Base-by-base conservation (phyloP, 352 stramenopile genomes). In the Phytophthora boehmeriae region DNA sequence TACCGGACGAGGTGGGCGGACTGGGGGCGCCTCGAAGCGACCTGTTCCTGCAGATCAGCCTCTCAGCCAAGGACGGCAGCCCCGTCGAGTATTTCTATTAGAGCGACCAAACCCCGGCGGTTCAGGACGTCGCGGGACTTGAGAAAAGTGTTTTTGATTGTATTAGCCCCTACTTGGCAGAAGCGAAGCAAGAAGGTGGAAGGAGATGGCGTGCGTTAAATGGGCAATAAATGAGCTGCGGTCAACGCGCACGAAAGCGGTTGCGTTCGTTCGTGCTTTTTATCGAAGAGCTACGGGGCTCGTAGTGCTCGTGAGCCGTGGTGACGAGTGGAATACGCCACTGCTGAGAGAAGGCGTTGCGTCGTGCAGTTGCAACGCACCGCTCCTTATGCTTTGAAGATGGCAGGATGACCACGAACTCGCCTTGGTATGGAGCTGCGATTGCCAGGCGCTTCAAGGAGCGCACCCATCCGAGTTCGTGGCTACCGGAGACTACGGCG, bases 11-110 rank as follows among this genome's bases (percentile, higher is more conserved):
- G 23, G 51, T 80, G 32, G 74, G 75, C 17, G 76, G 76, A 0
- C 45, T 76, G 20, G 69, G 76, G 20, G 60, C 70, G 5, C 75
- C 75, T 5, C 76, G 73, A 32, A 88, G 79, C 66, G 76, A 86
- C 58, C 62, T 91, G 45, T 86, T 77, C 48, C 42, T 91, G 43
- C 82, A 91, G 64, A 82, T 91, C 56, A 86, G 64, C 25, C 63
- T 91, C 35, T 75, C 73, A 42, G 75, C 70, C 5, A 73, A 53
- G 14, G 78, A 88, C 49, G 82, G 82, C 43, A 68, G 63, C 43
- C 67, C 77, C 19, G 70, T 88, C 45, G 72, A 88, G 41, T 72
- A 70, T 64, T 70, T 59, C 60, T 80, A 75, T 63, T 75, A 74
- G 59, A 63, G n/a, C n/a, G n/a, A n/a, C n/a, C n/a, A n/a, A n/a